Evolutionary conservation across 495 filamentous ascomycete genomes (phyloP), one percentile per base, ranked within the genome.

Genomic region (Penicillium bialowiezense): DNA sequence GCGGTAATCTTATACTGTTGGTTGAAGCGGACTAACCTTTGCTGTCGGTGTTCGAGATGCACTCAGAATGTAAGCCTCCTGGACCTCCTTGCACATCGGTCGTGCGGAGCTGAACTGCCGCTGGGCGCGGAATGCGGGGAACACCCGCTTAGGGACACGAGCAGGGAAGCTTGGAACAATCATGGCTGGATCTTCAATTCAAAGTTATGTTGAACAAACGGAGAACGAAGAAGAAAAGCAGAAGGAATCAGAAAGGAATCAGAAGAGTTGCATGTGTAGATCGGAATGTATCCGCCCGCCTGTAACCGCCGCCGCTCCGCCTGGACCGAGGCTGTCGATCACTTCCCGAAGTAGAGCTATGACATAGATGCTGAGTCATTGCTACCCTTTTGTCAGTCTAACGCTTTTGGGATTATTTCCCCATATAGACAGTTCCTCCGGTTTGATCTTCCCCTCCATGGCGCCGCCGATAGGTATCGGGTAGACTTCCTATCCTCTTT

Each of bases 31-130:
- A 44, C 69, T 42, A 58, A 95, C 91, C 77, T 89, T 93, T 45
- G 82, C 87, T 26, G 89, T 91, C 7, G 92, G 91, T 34, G 92
- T 98, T 47, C 92, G 81, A 14, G 90, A 81, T 17, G 86, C 92
- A 60, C 86, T 87, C 34, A 98, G 64, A 58, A 98, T 96, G 70
- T 97, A 98, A 20, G 85, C 91, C 59, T 96, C 90, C 52, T 85
- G 84, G 33, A 95, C 80, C 62, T 95, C 86, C 73, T 81, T 77
- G 42, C 63, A 71, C n/a, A 69, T 67, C 23, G 71, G 63, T 28
- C 79, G 62, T 52, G 86, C 77, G 29, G 79, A 77, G 55, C 81
- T 86, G 65, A 96, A 89, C 48, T 83, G 76, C 51, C 88, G 79
- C 42, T 80, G 72, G 32, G 74, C 64, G 15, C 75, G 70, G 52